These are phyloP conservation scores for Aspergillus baeticus DNA, from an alignment of 495 filamentous ascomycete species.

Conservation along the genomic window DNA sequence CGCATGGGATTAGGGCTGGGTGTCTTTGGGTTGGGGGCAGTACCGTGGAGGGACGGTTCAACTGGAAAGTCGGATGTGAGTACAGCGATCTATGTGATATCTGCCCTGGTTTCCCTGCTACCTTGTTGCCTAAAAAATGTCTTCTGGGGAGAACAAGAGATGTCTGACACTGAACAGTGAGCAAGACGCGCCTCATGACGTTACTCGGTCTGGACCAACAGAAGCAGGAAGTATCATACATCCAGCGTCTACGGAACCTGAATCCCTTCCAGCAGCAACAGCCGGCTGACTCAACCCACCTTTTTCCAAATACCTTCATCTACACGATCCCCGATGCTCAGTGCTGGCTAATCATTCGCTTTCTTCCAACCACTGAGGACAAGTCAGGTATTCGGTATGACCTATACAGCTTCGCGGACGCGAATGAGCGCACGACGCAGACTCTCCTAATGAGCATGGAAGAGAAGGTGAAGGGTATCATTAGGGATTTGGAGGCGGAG, in stretches of 20 bases:
- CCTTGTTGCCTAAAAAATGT: too few relatives aligned
- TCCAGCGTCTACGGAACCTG: background rate
- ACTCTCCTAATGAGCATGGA: background rate
- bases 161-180: background rate
- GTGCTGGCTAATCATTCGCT: conserved; percentile 19
- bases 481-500: conserved; percentile 11
- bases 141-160: background rate
- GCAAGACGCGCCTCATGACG: background rate
- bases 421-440: background rate
- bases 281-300: background rate
- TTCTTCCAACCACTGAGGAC: conserved; percentile 19
- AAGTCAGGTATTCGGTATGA: conserved; percentile 24
- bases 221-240: background rate
- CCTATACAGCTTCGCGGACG: conserved; percentile 11
- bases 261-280: background rate
- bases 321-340: conserved; percentile 11
- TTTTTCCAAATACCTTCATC: conserved; percentile 22
- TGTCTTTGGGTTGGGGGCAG: conserved; percentile 33
- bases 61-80: conserved; percentile 44
- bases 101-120: too few relatives aligned
- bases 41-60: conserved; percentile 39
- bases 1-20: conserved; percentile 9
- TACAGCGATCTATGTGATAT: background rate
- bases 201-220: background rate
- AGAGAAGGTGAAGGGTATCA: background rate